Conservation (phyloP, 768 basidiomycete genomes). For the Termitomyces sp. region DNA sequence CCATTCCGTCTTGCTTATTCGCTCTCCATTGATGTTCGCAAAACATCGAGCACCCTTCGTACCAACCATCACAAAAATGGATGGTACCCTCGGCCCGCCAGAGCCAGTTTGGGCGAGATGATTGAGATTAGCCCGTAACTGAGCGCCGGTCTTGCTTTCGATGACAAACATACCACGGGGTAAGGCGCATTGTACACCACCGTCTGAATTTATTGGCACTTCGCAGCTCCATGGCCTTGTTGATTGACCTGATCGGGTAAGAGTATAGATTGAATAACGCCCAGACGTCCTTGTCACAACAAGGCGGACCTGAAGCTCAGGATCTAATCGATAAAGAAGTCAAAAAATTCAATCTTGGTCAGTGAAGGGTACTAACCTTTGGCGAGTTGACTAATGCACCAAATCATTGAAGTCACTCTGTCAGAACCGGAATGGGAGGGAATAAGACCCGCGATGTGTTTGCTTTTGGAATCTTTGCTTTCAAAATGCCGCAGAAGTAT, state of each 20-base stretch:
- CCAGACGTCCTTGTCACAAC: constrained; percentile 58
- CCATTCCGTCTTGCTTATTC: constrained; percentile 65
- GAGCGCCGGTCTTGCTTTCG: constrained; percentile 44
- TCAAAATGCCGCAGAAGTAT: constrained; percentile 48
- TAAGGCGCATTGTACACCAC: constrained; percentile 35
- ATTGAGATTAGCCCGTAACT: constrained; percentile 35
- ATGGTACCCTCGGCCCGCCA: constrained; percentile 18
- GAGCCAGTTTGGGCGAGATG: constrained; percentile 32
- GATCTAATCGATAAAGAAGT: constrained; percentile 25
- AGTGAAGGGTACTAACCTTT: constrained; percentile 31
- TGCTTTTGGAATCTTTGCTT: constrained; percentile 34
- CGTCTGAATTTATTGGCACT: constrained; percentile 31
- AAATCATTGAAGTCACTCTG: constrained; percentile 49
- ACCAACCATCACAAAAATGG: constrained; percentile 44
- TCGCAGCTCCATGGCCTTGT: constrained; percentile 28
- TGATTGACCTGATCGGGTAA: constrained; percentile 30
- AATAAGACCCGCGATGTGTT: constrained; percentile 25
- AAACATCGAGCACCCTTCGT: constrained; percentile 51
- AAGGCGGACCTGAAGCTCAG: constrained; percentile 48
- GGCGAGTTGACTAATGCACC: constrained; percentile 56
- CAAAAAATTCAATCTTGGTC: not conserved
- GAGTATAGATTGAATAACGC: constrained; percentile 49
- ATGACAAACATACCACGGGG: constrained; percentile 47
- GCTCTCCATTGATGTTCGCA: constrained; percentile 58
- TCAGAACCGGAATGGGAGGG: constrained; percentile 34